Evolutionary conservation across 768 basidiomycete genomes (phyloP), one percentile per base, ranked within the genome.

Genomic region (Boletales sp.): DNA sequence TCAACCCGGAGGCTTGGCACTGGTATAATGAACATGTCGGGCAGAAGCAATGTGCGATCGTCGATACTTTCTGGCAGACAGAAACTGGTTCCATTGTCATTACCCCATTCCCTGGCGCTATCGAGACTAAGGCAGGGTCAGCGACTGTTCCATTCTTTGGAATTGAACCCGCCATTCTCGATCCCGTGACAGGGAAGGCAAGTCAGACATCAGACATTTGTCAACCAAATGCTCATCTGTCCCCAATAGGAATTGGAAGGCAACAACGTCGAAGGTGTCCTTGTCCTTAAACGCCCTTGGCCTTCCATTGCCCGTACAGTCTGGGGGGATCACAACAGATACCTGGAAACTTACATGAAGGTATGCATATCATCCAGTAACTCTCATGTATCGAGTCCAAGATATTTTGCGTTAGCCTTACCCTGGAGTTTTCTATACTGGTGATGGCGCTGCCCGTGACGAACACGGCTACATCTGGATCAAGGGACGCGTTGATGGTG

Each of bases 111-210:
- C 95, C 95, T 28, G 95, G 96, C 53, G 94, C 94, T 7, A 86
- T 96, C 57, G 82, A 90, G 70, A 94, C 94, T 45, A 98, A 98
- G 74, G 91, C 95, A 19, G 96, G 96, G 39, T 84, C 91, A 0
- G 95, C 96, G 8, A 97, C 95, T 6, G 91, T 98, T 44, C 96
- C 96, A 14, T 98, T 98, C 87, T 94, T 96, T 64, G 95, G 96
- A 45, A 88, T 94, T 53, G 84, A 93, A 62, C 78, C 92, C 30
- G 90, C 80, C 14, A 85, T 99, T 48, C 77, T 99, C 53, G 93
- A 99, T 64, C 79, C 95, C 5, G 72, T 80, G n/a, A 72, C 80
- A 9, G 95, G 95, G 43, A 70, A 83, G 72, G 80, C 77, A 49
- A 45, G 72, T 60, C 25, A 9, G 25, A 11, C 10, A 4, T 12